Evolutionary conservation across 805 yeast genomes (phyloP), one percentile per base, ranked within the genome.

Genomic region (Metschnikowia matae): DNA sequence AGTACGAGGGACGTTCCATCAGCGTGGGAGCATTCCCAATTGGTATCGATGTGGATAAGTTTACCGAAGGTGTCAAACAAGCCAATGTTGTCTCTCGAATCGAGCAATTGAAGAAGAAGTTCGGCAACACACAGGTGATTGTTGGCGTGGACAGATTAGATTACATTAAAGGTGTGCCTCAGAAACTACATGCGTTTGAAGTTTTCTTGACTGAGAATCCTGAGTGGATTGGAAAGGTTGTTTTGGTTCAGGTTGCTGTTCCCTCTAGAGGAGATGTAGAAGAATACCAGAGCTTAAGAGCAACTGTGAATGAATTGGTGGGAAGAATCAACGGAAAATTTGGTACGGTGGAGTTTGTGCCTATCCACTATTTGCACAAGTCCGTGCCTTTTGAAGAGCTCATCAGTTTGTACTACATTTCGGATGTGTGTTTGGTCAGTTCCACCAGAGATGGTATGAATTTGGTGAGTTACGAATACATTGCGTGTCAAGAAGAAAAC

Each of bases 361-460:
- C 99, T 2, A 92, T 94, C 56, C 99, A 94, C 70, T 94, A 89
- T 71, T 78, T 94, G 85, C 99, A 94, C 73, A 89, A 85, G 64
- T 84, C 95, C 1, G 82, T 94, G 41, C 87, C 91, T 42, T 94
- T 95, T 64, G 86, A 91, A 46, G 99, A 94, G 68, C 78, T 95
- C 65, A 88, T 92, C 53, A 83, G 97, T 11, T 78, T 94, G 50
- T 94, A 95, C 65, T 78, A 87, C 13, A 77, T 86, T 18, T 81
- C 92, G 55, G 99, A 94, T 62, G 95, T 88, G 21, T 95, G 99
- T 67, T 70, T 91, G 10, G 97, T 94, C 31, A 83, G 94, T 41
- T 87, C 96, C 2, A 95, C 99, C 0, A 81, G 99, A 64, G 99
- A 94, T 66, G 99, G 99, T 60, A 94, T 94, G 99, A 94, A 94